A percentile compares a stretch with the other conserved stretches of the same genome.
Conservation (phyloP, 2,329 filamentous ascomycete species). For the Myrmaecium sp. region DNA sequence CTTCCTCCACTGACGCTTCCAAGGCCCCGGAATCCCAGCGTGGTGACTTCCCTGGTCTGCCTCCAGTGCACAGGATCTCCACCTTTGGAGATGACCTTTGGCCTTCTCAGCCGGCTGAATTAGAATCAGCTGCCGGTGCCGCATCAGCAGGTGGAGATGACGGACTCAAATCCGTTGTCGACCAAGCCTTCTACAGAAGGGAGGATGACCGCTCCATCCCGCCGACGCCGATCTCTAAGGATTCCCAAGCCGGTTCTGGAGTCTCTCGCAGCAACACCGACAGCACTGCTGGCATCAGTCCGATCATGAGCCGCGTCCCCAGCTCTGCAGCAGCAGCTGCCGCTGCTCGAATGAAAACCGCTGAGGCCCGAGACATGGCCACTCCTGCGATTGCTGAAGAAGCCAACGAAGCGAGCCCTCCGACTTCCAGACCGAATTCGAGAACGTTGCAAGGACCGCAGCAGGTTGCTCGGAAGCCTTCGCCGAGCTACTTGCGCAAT, state of each 20-base stretch:
- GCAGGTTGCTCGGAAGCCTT: conserved; percentile 18
- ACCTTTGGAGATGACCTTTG: conserved; percentile 14
- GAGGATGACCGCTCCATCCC: conserved; percentile 37
- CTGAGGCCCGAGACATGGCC: conserved; percentile 19
- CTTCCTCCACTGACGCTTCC: not conserved
- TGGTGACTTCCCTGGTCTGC: conserved; percentile 4
- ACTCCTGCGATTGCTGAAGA: conserved; percentile 42
- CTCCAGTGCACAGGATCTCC: conserved; percentile 10
- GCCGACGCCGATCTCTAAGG: conserved; percentile 32
- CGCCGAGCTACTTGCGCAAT: conserved; percentile 23
- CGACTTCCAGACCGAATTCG: too few relatives aligned
- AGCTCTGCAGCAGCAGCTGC: conserved; percentile 24
- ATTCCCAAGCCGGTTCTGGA: conserved; percentile 18
- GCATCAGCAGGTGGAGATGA: too few relatives aligned
- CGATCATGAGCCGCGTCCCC: conserved; percentile 44
- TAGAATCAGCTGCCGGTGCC: too few relatives aligned
- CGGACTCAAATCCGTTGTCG: conserved; percentile 44
- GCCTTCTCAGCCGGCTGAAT: too few relatives aligned
- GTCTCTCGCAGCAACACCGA: conserved; percentile 44
- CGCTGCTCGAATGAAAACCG: conserved; percentile 21
- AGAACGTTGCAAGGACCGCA: conserved; percentile 12
- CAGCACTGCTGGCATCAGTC: conserved; percentile 46
- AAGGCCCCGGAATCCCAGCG: too few relatives aligned
- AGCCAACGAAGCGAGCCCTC: conserved; percentile 13
- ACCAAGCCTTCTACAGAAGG: conserved; percentile 46